Evolutionary conservation across 2,329 filamentous ascomycete species (phyloP).

Genomic region (Colletotrichum orbiculare): DNA sequence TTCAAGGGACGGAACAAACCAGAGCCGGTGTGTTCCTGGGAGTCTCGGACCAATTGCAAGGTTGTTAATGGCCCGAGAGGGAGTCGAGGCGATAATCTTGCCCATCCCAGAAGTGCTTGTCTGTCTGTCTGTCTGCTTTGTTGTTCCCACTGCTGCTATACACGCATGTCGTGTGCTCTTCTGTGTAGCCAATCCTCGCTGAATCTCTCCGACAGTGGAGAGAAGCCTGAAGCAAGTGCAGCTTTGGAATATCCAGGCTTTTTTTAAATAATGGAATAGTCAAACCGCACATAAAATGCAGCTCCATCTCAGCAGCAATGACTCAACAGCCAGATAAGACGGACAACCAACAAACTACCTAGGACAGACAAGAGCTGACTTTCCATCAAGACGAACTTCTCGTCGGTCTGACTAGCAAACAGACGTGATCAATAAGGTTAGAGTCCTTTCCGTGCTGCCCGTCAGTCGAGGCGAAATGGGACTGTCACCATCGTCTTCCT

Average conservation of each 20-base stretch:
- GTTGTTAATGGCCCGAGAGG: slow-evolving; percentile 7
- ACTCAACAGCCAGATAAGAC: not conserved
- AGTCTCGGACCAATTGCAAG: slow-evolving; percentile 3
- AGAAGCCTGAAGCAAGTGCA: slow-evolving; percentile 12
- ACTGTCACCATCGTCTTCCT: too few relatives aligned
- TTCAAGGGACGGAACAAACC: slow-evolving; percentile 16
- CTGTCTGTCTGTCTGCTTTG: slow-evolving; percentile 3
- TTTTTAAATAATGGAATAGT: not conserved
- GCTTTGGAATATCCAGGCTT: slow-evolving; percentile 6
- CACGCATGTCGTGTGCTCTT: slow-evolving; percentile 1
- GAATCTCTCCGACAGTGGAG: slow-evolving; percentile 8
- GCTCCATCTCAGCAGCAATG: not conserved
- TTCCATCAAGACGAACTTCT: not conserved
- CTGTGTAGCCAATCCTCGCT: slow-evolving; percentile 13
- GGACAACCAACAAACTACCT: not conserved
- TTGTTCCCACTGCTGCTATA: not conserved
- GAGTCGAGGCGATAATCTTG: slow-evolving; percentile 14
- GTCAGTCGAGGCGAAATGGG: not conserved
- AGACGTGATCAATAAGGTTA: slow-evolving; percentile 7
- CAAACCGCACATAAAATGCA: slow-evolving; percentile 6
- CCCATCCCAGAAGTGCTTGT: slow-evolving; percentile 13
- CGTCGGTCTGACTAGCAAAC: not conserved
- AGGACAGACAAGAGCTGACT: not conserved
- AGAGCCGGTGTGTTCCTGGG: slow-evolving; percentile 20
- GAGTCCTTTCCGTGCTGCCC: slow-evolving; percentile 16